These are phyloP conservation scores for Quercus wislizeni DNA, from an alignment of 306 rosid species.

Conservation along the genomic window DNA sequence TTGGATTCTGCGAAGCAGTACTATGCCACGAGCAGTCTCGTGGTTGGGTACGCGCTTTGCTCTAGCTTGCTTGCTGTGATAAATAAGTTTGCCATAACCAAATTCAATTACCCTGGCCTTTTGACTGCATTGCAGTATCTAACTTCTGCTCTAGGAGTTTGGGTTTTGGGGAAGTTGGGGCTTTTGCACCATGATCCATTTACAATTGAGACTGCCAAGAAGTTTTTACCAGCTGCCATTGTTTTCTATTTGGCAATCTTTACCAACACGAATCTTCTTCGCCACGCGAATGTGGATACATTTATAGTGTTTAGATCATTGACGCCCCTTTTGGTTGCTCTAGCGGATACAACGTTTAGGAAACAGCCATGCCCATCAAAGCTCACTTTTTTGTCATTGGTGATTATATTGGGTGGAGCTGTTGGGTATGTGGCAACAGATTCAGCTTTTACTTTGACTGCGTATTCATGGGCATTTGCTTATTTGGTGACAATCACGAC, in stretches of 20 bases:
- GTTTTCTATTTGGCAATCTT: slow-evolving; percentile 93
- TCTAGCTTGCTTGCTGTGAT: slow-evolving; percentile 93
- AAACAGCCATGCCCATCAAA: slow-evolving; percentile 73
- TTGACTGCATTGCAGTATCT: slow-evolving; percentile 85
- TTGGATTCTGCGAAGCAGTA: slow-evolving; percentile 53
- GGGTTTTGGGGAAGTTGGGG: slow-evolving; percentile 70
- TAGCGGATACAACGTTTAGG: slow-evolving; percentile 79
- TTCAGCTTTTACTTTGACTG: slow-evolving; percentile 74
- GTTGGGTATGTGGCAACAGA: slow-evolving; percentile 89
- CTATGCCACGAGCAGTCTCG: slow-evolving; percentile 68
- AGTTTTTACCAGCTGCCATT: slow-evolving; percentile 84
- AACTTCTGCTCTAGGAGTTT: slow-evolving; percentile 79
- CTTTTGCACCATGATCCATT: slow-evolving; percentile 82
- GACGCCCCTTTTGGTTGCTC: slow-evolving; percentile 90
- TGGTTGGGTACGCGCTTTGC: slow-evolving; percentile 82
- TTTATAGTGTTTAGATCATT: slow-evolving; percentile 89
- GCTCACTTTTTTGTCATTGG: slow-evolving; percentile 67
- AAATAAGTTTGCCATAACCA: slow-evolving; percentile 89
- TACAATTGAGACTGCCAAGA: slow-evolving; percentile 64
- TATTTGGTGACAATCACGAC: slow-evolving; percentile 83
- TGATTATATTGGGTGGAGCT: slow-evolving; percentile 83
- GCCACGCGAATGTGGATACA: slow-evolving; percentile 94
- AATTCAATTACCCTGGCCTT: slow-evolving; percentile 91
- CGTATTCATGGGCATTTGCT: slow-evolving; percentile 95
- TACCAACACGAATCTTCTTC: slow-evolving; percentile 94